Evolutionary conservation across 805 yeast species (phyloP).

Genomic region (Candida corydali): DNA sequence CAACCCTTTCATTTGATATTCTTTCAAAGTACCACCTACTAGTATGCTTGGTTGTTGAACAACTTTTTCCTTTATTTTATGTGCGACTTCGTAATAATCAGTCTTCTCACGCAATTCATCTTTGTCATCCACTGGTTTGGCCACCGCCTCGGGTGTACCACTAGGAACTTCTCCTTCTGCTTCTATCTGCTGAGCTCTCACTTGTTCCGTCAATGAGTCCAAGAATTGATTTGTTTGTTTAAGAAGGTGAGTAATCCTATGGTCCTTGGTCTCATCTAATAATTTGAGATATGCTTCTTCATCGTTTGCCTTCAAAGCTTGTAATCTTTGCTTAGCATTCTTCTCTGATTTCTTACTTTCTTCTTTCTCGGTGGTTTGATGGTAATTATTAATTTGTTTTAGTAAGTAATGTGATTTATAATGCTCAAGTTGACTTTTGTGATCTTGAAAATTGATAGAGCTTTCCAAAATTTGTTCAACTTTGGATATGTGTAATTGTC

Average conservation of each 20-base stretch:
- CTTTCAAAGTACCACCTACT: conserved; percentile 76
- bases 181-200: conserved; percentile 68
- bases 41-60: conserved; percentile 63
- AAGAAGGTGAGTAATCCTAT: conserved; percentile 78
- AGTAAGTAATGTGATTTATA: conserved; percentile 22
- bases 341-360: conserved; percentile 71
- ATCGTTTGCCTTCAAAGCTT: conserved; percentile 81
- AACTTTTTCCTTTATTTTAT: conserved; percentile 63
- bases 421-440: conserved; percentile 17
- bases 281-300: conserved; percentile 84
- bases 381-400: conserved; percentile 44
- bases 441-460: conserved; percentile 20
- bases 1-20: conserved; percentile 64
- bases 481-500: conserved; percentile 47
- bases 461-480: conserved; percentile 31
- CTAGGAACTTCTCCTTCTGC: conserved; percentile 15
- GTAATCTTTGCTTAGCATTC: conserved; percentile 84
- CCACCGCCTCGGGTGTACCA: conserved; percentile 25
- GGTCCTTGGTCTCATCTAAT: conserved; percentile 82
- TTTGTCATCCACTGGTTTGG: conserved; percentile 28
- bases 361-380: conserved; percentile 61
- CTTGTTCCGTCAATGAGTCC: conserved; percentile 76
- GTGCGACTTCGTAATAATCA: conserved; percentile 82
- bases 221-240: conserved; percentile 76
- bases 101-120: conserved; percentile 62